These are phyloP conservation scores for Camillea tinctor DNA, from an alignment of 2,329 filamentous ascomycete genomes.

Conservation along the genomic window DNA sequence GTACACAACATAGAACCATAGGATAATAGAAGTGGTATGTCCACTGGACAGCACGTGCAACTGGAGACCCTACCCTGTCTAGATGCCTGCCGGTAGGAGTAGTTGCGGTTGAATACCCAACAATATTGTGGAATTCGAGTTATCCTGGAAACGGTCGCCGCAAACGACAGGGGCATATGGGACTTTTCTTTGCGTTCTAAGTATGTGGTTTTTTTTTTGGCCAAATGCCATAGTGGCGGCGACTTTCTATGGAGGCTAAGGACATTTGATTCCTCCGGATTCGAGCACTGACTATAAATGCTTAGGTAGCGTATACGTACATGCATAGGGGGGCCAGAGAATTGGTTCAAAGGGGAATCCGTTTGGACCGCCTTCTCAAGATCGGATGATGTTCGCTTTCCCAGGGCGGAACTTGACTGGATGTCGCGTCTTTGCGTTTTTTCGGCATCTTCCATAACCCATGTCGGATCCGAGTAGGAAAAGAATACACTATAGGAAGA, in stretches of 20 bases:
- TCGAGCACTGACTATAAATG: not conserved
- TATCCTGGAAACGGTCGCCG: constrained; percentile 16
- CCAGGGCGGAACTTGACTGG: constrained; percentile 16
- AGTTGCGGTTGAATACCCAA: constrained; percentile 18
- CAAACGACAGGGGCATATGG: constrained; percentile 15
- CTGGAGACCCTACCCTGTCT: not conserved
- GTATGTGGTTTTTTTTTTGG: constrained; percentile 6
- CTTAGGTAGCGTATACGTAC: no score
- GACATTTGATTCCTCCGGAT: not conserved
- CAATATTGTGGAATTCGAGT: constrained; percentile 3
- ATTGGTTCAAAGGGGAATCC: not conserved
- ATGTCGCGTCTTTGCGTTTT: constrained; percentile 14
- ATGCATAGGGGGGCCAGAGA: not conserved
- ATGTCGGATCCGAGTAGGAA: constrained; percentile 7
- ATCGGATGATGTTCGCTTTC: constrained; percentile 16
- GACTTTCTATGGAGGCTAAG: not conserved
- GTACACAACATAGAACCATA: constrained; percentile 11
- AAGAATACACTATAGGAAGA: not conserved
- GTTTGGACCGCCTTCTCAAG: constrained; percentile 10
- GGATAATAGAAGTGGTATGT: constrained; percentile 3
- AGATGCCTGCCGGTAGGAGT: constrained; percentile 9
- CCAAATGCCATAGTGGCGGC: constrained; percentile 6
- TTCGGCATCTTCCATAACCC: constrained; percentile 24
- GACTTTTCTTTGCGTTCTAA: constrained; percentile 4
- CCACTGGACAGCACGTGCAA: constrained; percentile 4